A percentile compares a stretch with the other conserved stretches of the same genome.
Evolutionary conservation across 768 basidiomycete species (phyloP).

Genomic region (Tylopilus plumbeoviolaceoides): DNA sequence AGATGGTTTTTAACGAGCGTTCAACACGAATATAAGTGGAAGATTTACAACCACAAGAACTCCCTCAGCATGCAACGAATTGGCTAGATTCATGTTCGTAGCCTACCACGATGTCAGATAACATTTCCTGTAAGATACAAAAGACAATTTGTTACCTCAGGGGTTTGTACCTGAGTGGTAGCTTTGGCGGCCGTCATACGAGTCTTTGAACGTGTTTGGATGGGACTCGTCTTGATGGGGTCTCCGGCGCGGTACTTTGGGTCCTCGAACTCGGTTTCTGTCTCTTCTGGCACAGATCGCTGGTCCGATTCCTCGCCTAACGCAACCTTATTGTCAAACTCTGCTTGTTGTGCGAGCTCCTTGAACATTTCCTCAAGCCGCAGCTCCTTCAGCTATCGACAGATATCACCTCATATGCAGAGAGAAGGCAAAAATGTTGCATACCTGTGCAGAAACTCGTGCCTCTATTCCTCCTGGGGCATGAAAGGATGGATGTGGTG

Average conservation of each 20-base stretch:
- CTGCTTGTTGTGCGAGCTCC: background rate
- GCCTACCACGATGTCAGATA: too few relatives aligned
- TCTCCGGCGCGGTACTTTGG: background rate
- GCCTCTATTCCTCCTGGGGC: background rate
- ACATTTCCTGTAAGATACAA: too few relatives aligned
- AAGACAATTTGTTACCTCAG: too few relatives aligned
- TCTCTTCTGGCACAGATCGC: background rate
- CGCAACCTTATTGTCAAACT: background rate
- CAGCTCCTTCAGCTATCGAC: background rate
- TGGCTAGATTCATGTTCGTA: too few relatives aligned
- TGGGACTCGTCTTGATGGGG: background rate
- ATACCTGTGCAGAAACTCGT: background rate
- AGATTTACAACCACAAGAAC: background rate
- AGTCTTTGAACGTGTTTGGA: background rate
- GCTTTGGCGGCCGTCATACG: background rate
- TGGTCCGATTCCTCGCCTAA: background rate
- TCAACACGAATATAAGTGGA: background rate
- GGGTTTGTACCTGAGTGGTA: background rate
- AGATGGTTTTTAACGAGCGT: too few relatives aligned
- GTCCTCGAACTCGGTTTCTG: background rate
- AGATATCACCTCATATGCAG: background rate
- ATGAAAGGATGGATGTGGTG: background rate
- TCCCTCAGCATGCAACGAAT: background rate
- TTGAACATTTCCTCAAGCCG: background rate
- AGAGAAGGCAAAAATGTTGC: background rate